A percentile compares a stretch with the other conserved stretches of the same genome.
phyloP scores from a whole-genome alignment of 306 rosid genomes.

The Castanospermum australe region DNA sequence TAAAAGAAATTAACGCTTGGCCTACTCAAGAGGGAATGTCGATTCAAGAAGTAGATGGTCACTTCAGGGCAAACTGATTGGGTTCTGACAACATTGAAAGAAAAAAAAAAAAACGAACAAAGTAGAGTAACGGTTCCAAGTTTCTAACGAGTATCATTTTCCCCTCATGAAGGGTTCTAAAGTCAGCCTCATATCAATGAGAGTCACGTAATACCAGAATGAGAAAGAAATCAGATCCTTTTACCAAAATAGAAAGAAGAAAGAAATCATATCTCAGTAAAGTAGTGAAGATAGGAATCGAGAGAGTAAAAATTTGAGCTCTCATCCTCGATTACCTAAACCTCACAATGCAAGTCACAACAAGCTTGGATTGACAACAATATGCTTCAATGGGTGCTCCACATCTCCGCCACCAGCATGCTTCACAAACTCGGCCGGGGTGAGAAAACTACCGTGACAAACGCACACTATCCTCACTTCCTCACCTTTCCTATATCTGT shows the following conservation, averaged over 20 bases:
- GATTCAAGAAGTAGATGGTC: too few species aligned
- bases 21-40: too few species aligned
- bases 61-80: too few species aligned
- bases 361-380: conserved; percentile 42
- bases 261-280: too few species aligned
- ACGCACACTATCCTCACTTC: conserved; percentile 64
- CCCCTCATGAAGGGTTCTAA: not conserved
- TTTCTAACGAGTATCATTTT: not conserved
- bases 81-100: too few species aligned
- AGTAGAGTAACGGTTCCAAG: too few species aligned
- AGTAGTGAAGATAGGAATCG: conserved; percentile 1
- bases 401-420: conserved; percentile 79
- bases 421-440: conserved; percentile 79
- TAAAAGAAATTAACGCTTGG: too few species aligned
- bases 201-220: not conserved
- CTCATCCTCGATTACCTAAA: not conserved
- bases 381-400: conserved; percentile 49
- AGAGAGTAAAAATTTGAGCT: not conserved
- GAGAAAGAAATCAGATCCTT: not conserved
- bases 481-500: conserved; percentile 65
- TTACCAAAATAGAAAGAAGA: too few species aligned
- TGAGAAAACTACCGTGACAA: conserved; percentile 55
- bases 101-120: too few species aligned
- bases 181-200: not conserved
- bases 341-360: conserved; percentile 1